Percentiles rank a stretch among this genome's conserved stretches.
Evolutionary conservation across 495 filamentous ascomycete species (phyloP).

Genomic region (Aspergillus sclerotiicarbonarius): DNA sequence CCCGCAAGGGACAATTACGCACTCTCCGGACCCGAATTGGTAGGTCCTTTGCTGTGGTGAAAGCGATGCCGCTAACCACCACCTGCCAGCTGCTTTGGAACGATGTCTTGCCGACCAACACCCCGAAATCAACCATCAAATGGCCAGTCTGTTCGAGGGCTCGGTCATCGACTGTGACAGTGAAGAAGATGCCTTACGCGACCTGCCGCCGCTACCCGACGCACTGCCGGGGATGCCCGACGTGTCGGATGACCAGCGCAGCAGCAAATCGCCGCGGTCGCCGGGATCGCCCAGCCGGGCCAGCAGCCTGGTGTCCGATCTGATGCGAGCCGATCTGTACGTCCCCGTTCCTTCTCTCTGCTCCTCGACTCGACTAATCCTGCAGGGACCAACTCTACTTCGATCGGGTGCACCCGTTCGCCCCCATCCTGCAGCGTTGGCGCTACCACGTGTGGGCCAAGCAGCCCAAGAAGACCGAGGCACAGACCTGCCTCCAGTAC

Average conservation of each 20-base stretch:
- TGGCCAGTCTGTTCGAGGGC: constrained; percentile 15
- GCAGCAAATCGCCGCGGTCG: constrained; percentile 15
- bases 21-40: constrained; percentile 48
- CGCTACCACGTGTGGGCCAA: constrained; percentile 41
- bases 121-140: constrained; percentile 19
- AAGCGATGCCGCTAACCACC: neutral
- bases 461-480: constrained; percentile 24
- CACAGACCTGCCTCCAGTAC: constrained; percentile 46
- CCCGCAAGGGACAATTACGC: constrained; percentile 54
- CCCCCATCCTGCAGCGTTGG: constrained; percentile 52
- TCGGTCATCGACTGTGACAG: constrained; percentile 18
- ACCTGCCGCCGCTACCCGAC: constrained; percentile 3
- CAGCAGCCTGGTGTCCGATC: constrained; percentile 23
- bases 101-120: constrained; percentile 24
- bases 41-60: constrained; percentile 15
- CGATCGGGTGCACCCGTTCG: constrained; percentile 54
- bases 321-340: constrained; percentile 45
- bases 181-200: constrained; percentile 18
- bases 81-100: constrained; percentile 21
- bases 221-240: neutral
- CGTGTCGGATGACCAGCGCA: constrained; percentile 1
- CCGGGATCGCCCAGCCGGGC: constrained; percentile 7
- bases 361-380: neutral
- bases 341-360: neutral
- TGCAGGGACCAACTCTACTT: constrained; percentile 56